Evolutionary conservation across 78 protist genomes (phyloP).

Genomic region (Dictyostelium intermedium): DNA sequence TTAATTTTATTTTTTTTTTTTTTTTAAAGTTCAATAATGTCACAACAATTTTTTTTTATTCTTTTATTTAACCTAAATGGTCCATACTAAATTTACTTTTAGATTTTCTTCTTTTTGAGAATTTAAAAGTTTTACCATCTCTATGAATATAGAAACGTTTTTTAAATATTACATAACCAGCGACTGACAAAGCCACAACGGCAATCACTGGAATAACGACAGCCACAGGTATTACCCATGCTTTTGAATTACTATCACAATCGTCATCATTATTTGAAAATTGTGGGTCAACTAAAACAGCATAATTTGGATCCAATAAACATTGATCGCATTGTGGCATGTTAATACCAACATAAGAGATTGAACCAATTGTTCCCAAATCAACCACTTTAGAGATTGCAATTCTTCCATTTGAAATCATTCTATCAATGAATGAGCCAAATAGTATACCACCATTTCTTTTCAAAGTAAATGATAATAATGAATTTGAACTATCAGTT

Average conservation of each 20-base stretch:
- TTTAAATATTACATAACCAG: background rate
- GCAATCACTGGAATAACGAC: slow-evolving; percentile 2
- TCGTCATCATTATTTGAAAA: background rate
- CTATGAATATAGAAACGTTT: background rate
- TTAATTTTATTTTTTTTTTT: too few species aligned
- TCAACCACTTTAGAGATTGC: background rate
- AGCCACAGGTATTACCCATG: slow-evolving; percentile 19
- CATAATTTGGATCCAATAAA: background rate
- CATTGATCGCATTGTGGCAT: background rate
- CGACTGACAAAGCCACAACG: background rate
- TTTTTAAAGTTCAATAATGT: too few species aligned
- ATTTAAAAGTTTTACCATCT: slow-evolving; percentile 1
- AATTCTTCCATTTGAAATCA: slow-evolving; percentile 26
- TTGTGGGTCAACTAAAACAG: background rate
- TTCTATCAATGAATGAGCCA: slow-evolving; percentile 30
- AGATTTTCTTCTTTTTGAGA: slow-evolving; percentile 1
- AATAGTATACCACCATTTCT: slow-evolving; percentile 6
- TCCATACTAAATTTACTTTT: background rate
- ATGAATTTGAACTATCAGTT: background rate
- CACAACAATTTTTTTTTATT: too few species aligned
- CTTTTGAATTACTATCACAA: background rate
- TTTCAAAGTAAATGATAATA: slow-evolving; percentile 20
- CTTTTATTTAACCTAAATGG: background rate
- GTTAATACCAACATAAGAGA: background rate
- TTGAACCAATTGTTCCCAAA: background rate